Evolutionary conservation across 257 asterid genomes (phyloP), one percentile per base, ranked within the genome.

Genomic region (Scutellaria minor): DNA sequence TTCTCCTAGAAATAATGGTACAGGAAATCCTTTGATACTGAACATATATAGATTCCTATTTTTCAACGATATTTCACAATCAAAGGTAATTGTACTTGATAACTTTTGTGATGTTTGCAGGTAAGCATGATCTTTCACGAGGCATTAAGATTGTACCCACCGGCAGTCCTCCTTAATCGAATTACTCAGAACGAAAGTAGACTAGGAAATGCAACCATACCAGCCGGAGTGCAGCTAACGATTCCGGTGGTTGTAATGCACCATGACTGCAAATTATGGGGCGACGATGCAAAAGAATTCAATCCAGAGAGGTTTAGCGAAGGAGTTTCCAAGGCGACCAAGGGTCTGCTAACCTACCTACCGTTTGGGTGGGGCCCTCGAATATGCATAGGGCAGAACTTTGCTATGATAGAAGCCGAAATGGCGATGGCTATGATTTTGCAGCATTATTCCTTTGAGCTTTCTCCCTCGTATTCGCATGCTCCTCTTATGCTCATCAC

Each of bases 301-400:
- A 75, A 68, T 0, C 86, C 86, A 1, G 70, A 75, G 61, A 72
- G 83, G 24, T 82, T 82, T 2, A 41, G 62, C 0, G 77, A 64
- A 35, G 86, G 86, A 2, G 80, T 82, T 31, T 14, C 75, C 1
- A 78, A 64, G 66, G 86, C 79, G 2, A 64, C 74, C 0, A 3
- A 56, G 13, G 77, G 79, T 0, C 55, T 11, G 41, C 59, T 24
- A 9, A 5, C 65, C 5, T 79, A 61, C 58, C 35, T 72, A 12
- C 86, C 84, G 4, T 82, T 79, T 10, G 80, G 86, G 1, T 59
- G 78, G 80, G 86, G 82, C 10, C 82, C 82, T 0, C 53, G 82
- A 7, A 66, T 73, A 3, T 82, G 86, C 75, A 11, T 82, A 0
- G 86, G 80, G 1, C 84, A 79, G 42, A 79, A 53, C 48, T 82